Evolutionary conservation across 169 alveolate species (phyloP).

Genomic region (Amoebophrya sp.): DNA sequence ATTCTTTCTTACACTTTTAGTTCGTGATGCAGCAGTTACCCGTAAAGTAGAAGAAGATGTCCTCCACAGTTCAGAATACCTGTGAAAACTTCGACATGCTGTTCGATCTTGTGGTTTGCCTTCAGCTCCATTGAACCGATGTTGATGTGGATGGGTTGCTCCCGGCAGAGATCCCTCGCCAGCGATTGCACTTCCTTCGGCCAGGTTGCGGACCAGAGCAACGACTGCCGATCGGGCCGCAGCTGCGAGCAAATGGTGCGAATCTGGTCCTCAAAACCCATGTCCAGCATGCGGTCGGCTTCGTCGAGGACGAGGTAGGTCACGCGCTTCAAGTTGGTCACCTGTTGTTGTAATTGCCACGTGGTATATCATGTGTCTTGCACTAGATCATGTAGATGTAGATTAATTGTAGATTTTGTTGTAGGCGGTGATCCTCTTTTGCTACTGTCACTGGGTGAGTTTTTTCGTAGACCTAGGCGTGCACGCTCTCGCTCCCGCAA

Average conservation of each 20-base stretch:
- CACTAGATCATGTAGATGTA: no score
- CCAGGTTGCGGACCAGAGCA: conserved; percentile 86
- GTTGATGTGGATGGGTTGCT: conserved; percentile 64
- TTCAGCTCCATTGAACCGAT: conserved; percentile 41
- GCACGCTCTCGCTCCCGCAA: no score
- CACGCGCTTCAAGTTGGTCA: conserved; percentile 63
- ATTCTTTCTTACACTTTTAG: no score
- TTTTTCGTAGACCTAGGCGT: no score
- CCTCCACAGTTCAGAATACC: no score
- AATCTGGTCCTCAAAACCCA: conserved; percentile 89
- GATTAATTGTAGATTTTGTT: no score
- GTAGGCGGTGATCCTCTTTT: no score
- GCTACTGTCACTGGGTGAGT: no score
- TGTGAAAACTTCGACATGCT: neutral
- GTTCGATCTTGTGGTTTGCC: conserved; percentile 20
- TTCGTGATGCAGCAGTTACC: no score
- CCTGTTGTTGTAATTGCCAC: no score
- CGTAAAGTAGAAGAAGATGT: no score
- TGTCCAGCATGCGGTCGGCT: conserved; percentile 92
- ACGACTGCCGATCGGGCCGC: conserved; percentile 74
- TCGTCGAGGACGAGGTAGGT: conserved; percentile 86
- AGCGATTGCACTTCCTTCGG: conserved; percentile 65
- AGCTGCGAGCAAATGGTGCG: conserved; percentile 63
- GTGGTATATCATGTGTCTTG: no score
- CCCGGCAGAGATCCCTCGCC: conserved; percentile 66